phyloP scores from a whole-genome alignment of 2,329 filamentous ascomycete genomes.

The Purpureocillium lavendulum region DNA sequence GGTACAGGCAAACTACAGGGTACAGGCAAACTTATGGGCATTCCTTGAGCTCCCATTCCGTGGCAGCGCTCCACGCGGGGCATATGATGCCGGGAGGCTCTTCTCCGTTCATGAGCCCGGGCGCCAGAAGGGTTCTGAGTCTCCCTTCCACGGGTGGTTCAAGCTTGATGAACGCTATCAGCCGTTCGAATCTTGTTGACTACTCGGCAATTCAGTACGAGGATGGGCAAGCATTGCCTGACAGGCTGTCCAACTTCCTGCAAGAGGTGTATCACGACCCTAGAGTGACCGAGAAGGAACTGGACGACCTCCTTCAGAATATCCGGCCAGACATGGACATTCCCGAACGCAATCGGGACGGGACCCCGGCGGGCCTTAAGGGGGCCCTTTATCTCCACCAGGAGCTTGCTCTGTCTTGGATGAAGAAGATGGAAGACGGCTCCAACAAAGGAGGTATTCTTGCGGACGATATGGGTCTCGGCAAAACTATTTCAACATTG shows the following conservation, averaged over 20 bases:
- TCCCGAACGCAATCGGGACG: conserved; percentile 51
- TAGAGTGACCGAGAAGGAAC: conserved; percentile 47
- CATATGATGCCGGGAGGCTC: too few relatives aligned
- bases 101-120: background rate
- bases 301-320: conserved; percentile 61
- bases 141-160: conserved; percentile 4
- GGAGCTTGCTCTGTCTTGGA: conserved; percentile 74
- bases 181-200: conserved; percentile 27
- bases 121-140: background rate
- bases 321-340: conserved; percentile 66
- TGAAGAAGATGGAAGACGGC: conserved; percentile 70
- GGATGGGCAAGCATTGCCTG: conserved; percentile 25
- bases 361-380: conserved; percentile 61
- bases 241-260: conserved; percentile 22
- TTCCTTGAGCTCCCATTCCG: too few relatives aligned
- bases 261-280: conserved; percentile 28
- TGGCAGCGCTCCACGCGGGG: too few relatives aligned
- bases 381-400: conserved; percentile 74
- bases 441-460: conserved; percentile 81
- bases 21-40: too few relatives aligned
- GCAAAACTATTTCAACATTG: conserved; percentile 81
- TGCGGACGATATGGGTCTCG: conserved; percentile 88
- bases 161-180: conserved; percentile 25
- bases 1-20: too few relatives aligned
- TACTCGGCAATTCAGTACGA: conserved; percentile 25